Evolutionary conservation across 495 filamentous ascomycete genomes (phyloP).

Genomic region (Pyrenopolyporus hunteri): DNA sequence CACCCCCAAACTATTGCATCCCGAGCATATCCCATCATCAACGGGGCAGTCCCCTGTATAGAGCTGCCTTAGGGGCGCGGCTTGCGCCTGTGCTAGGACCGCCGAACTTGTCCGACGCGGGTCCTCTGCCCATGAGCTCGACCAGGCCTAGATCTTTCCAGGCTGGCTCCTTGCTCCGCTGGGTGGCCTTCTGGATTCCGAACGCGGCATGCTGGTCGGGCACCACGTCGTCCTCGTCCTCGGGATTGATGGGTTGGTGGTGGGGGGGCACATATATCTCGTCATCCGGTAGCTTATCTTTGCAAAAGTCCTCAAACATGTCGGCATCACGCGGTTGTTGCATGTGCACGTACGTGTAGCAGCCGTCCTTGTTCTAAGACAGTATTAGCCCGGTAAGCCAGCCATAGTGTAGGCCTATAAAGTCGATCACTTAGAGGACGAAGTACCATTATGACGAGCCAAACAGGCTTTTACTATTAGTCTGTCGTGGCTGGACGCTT

Average conservation of each 20-base stretch:
- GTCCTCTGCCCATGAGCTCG: conserved; percentile 69
- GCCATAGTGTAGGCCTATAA: no score
- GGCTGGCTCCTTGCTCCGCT: conserved; percentile 69
- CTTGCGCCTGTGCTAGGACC: background rate
- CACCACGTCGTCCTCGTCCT: conserved; percentile 97
- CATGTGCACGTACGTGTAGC: conserved; percentile 88
- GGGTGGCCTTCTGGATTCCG: conserved; percentile 87
- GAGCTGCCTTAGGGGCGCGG: conserved; percentile 4
- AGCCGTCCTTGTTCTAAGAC: conserved; percentile 85
- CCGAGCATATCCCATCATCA: conserved; percentile 37
- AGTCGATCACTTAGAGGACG: no score
- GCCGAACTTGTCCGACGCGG: conserved; percentile 34
- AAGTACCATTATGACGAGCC: no score
- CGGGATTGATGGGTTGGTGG: conserved; percentile 90
- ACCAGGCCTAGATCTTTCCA: conserved; percentile 88
- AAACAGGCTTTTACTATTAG: no score
- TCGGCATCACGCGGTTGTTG: conserved; percentile 79
- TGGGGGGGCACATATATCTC: conserved; percentile 91
- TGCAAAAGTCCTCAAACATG: conserved; percentile 87
- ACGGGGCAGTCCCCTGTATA: conserved; percentile 53
- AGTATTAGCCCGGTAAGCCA: no score
- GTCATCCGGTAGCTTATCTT: conserved; percentile 68
- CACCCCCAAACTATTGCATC: background rate
- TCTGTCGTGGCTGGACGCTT: no score
- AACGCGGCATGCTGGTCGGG: conserved; percentile 98